Evolutionary conservation across 306 rosid species (phyloP), one percentile per base, ranked within the genome.

Genomic region (Lathyrus sativus): DNA sequence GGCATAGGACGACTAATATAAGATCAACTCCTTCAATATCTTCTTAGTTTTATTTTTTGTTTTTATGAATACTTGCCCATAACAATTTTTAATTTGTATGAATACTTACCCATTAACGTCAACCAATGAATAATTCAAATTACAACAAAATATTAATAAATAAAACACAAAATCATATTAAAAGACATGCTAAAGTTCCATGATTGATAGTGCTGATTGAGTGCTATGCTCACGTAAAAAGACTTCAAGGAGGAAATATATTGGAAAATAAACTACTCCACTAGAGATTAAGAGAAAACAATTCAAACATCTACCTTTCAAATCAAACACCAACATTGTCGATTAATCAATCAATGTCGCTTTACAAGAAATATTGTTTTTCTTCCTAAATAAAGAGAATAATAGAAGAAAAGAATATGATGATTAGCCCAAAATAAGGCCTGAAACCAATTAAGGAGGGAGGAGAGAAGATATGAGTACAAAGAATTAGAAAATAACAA

Each of bases 291-390:
- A 51, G 44, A n/a, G 39, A 60, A 29, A 26, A 60, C 65, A 26
- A 77, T 70, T 28, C 50, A 77, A 42, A 75, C 62, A 37, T 17
- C 56, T 72, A 24, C 31, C 59, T 60, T 78, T 53, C 78, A 79
- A 81, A 90, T 77, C 88, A 88, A 79, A 88, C 87, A 80, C 85
- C 77, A 82, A 72, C 82, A 85, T 85, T 72, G 83, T 79, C 85
- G 80, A 87, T 80, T 83, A 85, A 83, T 79, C 82, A 83, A 83
- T 81, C 84, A 84, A 50, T 68, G 84, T 86, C 87, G 51, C 88
- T 93, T 93, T 93, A 93, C 98, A 93, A 81, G 81, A 83, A 88
- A 80, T 73, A 58, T 55, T 50, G 74, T 11, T 78, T 44, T 66
- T 46, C 39, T 58, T 79, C 63, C 74, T 76, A 37, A 49, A 68